A percentile compares a stretch with the other conserved stretches of the same genome.
These are phyloP conservation scores for Penicillium soppii DNA, from an alignment of 495 filamentous ascomycete genomes.

Conservation along the genomic window DNA sequence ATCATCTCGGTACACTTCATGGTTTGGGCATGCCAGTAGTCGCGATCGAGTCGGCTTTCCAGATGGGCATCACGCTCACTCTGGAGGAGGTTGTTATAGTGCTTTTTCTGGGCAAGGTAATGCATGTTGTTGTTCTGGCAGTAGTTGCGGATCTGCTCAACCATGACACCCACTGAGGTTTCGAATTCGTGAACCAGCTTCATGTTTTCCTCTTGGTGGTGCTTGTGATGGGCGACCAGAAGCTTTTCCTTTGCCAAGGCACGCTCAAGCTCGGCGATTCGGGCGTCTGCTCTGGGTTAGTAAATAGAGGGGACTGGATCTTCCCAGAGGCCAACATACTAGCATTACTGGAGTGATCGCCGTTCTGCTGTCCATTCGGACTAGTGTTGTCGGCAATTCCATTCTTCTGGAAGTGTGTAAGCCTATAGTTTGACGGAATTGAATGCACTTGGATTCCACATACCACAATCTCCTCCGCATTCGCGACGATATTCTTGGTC, in stretches of 20 bases:
- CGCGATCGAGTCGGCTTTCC: constrained; percentile 60
- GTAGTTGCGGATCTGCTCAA: constrained; percentile 62
- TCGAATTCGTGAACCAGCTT: constrained; percentile 60
- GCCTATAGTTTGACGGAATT: neutral
- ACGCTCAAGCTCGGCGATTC: constrained; percentile 51
- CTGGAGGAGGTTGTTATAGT: constrained; percentile 60
- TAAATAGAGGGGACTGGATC: neutral
- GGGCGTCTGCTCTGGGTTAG: constrained; percentile 34
- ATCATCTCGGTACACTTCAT: constrained; percentile 55
- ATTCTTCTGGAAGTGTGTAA: constrained; percentile 36
- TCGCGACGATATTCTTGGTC: constrained; percentile 69
- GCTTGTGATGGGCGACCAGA: constrained; percentile 44
- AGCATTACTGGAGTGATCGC: constrained; percentile 47
- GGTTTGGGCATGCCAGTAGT: constrained; percentile 60
- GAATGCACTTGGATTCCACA: constrained; percentile 7
- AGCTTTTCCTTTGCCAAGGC: constrained; percentile 51
- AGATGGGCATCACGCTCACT: constrained; percentile 56
- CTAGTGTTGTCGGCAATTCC: constrained; percentile 44
- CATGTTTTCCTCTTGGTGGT: constrained; percentile 50
- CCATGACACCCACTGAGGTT: constrained; percentile 51
- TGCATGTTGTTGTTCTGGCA: constrained; percentile 61
- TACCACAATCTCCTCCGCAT: constrained; percentile 62
- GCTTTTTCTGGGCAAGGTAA: constrained; percentile 53
- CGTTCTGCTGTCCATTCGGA: constrained; percentile 47
- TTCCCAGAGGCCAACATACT: constrained; percentile 25